Evolutionary conservation across 805 yeast genomes (phyloP).

Genomic region (Nematodospora valgi): DNA sequence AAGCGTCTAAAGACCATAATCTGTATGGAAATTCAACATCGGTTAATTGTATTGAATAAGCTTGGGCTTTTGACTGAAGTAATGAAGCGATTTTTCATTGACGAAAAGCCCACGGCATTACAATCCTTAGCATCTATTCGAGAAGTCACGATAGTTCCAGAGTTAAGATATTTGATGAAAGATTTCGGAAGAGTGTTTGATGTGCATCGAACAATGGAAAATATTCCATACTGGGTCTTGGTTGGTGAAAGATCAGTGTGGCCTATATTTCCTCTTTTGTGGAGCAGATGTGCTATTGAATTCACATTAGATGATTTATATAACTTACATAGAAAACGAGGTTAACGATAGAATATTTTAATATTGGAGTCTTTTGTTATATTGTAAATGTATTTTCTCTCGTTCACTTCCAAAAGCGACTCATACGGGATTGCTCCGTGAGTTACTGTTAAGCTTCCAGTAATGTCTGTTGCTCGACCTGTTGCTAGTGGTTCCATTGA

Average conservation of each 20-base stretch:
- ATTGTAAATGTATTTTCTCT: slow-evolving; percentile 62
- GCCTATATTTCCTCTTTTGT: slow-evolving; percentile 81
- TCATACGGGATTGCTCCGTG: slow-evolving; percentile 47
- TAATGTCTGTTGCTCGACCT: slow-evolving; percentile 78
- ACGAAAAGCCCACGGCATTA: slow-evolving; percentile 74
- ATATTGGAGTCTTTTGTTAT: slow-evolving; percentile 52
- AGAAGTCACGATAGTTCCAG: slow-evolving; percentile 90
- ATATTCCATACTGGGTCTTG: slow-evolving; percentile 82
- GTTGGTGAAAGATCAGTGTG: slow-evolving; percentile 93
- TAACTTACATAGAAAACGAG: slow-evolving; percentile 37
- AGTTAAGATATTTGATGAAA: slow-evolving; percentile 61
- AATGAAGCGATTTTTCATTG: slow-evolving; percentile 74
- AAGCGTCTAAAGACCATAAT: slow-evolving; percentile 49
- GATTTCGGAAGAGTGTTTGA: slow-evolving; percentile 78
- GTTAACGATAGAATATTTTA: slow-evolving; percentile 39
- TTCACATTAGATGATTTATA: slow-evolving; percentile 79
- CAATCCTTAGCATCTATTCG: slow-evolving; percentile 57
- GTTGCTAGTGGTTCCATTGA: slow-evolving; percentile 66
- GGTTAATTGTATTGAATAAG: slow-evolving; percentile 76
- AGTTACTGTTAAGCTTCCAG: slow-evolving; percentile 64
- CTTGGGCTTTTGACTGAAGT: slow-evolving; percentile 70
- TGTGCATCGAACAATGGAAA: slow-evolving; percentile 63
- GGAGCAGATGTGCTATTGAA: slow-evolving; percentile 89
- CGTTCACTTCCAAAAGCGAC: slow-evolving; percentile 34
- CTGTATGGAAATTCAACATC: slow-evolving; percentile 78